These are phyloP conservation scores for Hypoxylon sp. DNA, from an alignment of 2,329 filamentous ascomycete genomes.

Conservation along the genomic window DNA sequence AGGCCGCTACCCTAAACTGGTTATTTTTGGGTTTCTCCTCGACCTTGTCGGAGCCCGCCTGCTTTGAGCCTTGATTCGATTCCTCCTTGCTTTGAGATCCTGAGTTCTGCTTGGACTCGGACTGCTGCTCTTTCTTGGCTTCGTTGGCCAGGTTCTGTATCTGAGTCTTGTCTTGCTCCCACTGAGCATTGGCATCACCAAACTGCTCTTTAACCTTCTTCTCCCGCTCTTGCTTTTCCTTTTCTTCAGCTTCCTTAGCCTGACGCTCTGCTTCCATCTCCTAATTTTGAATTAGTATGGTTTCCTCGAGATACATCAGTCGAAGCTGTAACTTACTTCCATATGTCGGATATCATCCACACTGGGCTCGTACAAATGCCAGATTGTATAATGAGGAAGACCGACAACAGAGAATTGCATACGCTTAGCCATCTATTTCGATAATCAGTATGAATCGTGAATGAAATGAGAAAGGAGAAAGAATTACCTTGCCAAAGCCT, in stretches of 20 bases:
- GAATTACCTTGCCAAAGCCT: slow-evolving; percentile 92
- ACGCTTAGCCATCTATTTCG: slow-evolving; percentile 87
- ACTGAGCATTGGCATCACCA: slow-evolving; percentile 81
- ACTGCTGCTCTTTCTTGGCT: slow-evolving; percentile 55
- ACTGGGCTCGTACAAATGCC: slow-evolving; percentile 99
- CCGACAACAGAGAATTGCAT: slow-evolving; percentile 98
- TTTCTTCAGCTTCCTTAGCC: slow-evolving; percentile 84
- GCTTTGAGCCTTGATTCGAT: slow-evolving; percentile 33
- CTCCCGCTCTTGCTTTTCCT: slow-evolving; percentile 77
- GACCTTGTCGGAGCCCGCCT: slow-evolving; percentile 37
- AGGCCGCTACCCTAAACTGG: slow-evolving; percentile 46
- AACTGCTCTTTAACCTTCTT: slow-evolving; percentile 88
- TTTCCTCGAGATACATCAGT: background rate
- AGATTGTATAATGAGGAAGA: slow-evolving; percentile 97
- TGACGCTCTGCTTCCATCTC: slow-evolving; percentile 94
- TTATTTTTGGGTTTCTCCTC: slow-evolving; percentile 47
- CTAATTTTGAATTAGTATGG: slow-evolving; percentile 58
- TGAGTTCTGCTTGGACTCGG: slow-evolving; percentile 31
- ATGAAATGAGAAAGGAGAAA: slow-evolving; percentile 20
- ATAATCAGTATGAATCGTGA: slow-evolving; percentile 35
- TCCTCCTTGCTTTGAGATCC: slow-evolving; percentile 35
- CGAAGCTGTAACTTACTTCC: slow-evolving; percentile 71
- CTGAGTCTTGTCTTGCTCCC: slow-evolving; percentile 90
- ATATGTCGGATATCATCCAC: slow-evolving; percentile 97
- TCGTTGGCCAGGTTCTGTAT: slow-evolving; percentile 79